Evolutionary conservation across 192 early-diverging fungal genomes (phyloP).

Genomic region (Geranomyces variabilis): DNA sequence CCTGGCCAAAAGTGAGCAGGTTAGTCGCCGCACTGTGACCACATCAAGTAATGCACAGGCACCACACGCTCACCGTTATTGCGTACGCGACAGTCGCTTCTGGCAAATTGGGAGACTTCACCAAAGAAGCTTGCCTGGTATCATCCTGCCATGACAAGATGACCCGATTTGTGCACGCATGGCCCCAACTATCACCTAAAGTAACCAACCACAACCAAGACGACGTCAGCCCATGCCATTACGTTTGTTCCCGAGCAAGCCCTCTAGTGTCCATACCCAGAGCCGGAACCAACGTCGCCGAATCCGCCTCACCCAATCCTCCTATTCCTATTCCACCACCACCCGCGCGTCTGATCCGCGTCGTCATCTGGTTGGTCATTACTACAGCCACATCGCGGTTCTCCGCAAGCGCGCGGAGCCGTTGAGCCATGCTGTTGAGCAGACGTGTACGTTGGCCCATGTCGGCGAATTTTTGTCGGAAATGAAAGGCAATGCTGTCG

Average conservation of each 20-base stretch:
- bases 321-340: slow-evolving; percentile 10
- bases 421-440: slow-evolving; percentile 40
- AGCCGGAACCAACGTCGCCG: slow-evolving; percentile 40
- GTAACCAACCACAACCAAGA: not conserved
- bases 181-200: slow-evolving; percentile 48
- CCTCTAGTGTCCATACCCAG: slow-evolving; percentile 29
- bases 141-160: slow-evolving; percentile 41
- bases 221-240: not conserved
- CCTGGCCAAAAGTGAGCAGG: not conserved
- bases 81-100: slow-evolving; percentile 30
- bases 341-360: slow-evolving; percentile 22
- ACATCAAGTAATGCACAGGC: no score
- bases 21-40: not conserved
- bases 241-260: not conserved
- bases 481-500: slow-evolving; percentile 55
- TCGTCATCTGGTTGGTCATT: slow-evolving; percentile 49
- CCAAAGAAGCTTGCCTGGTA: slow-evolving; percentile 36
- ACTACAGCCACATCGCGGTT: slow-evolving; percentile 33
- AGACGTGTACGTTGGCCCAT: slow-evolving; percentile 43
- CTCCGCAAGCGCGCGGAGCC: slow-evolving; percentile 35
- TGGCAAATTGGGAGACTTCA: slow-evolving; percentile 40
- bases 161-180: slow-evolving; percentile 46
- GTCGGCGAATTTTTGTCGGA: slow-evolving; percentile 45
- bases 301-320: slow-evolving; percentile 1
- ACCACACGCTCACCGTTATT: slow-evolving; percentile 32